These are phyloP conservation scores for Eimeria brunetti DNA, from an alignment of 169 alveolate genomes.

Conservation along the genomic window DNA sequence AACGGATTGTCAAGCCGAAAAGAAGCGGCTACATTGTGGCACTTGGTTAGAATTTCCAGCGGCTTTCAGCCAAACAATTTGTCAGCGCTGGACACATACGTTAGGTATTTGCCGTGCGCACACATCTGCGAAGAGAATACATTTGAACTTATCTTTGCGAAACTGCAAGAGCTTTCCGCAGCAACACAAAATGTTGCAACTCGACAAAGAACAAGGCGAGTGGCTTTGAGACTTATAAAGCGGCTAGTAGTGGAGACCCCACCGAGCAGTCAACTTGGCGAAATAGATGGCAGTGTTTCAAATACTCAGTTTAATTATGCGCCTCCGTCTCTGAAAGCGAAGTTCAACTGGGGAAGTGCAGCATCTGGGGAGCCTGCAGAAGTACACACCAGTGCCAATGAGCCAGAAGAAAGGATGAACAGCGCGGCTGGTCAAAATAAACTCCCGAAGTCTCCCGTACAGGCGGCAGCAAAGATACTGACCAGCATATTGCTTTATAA, in stretches of 20 bases:
- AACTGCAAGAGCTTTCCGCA: conserved; percentile 34
- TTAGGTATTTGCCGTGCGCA: conserved; percentile 10
- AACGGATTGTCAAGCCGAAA: not conserved
- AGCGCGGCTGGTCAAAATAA: not conserved
- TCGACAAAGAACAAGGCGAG: not conserved
- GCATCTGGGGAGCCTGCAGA: not conserved
- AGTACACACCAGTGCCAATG: not conserved
- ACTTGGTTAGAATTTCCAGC: not conserved
- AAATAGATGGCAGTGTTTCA: not conserved
- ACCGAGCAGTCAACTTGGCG: not conserved
- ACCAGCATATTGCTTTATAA: not conserved
- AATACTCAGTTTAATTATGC: not conserved
- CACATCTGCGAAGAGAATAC: conserved; percentile 27
- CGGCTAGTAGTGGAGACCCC: conserved; percentile 25
- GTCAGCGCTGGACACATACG: conserved; percentile 23
- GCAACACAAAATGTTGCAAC: conserved; percentile 44
- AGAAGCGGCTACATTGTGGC: not conserved
- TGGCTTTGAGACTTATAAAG: conserved; percentile 23
- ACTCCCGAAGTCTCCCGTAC: not conserved
- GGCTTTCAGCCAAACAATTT: conserved; percentile 5
- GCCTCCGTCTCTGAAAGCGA: not conserved
- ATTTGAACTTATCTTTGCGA: not conserved
- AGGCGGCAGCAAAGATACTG: conserved; percentile 54
- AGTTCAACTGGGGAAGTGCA: not conserved
- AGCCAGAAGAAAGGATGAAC: not conserved